These are phyloP conservation scores for Aureobasidium subglaciale DNA, from an alignment of 2,329 filamentous ascomycete species.

Conservation along the genomic window DNA sequence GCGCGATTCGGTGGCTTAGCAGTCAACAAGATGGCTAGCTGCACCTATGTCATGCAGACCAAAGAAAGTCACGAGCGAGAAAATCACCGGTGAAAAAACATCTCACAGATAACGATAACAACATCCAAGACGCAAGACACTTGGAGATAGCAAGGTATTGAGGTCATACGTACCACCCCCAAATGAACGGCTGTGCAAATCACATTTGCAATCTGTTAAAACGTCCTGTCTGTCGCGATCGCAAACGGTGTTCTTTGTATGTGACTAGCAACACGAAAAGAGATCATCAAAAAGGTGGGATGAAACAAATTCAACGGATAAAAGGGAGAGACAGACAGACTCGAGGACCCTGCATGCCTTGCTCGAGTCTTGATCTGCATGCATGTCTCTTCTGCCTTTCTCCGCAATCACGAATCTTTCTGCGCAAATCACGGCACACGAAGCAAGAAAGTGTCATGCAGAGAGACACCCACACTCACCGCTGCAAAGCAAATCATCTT, in stretches of 20 bases:
- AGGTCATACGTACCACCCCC: constrained; percentile 4
- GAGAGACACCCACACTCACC: not conserved
- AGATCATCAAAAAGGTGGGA: not conserved
- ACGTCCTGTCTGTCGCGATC: too few relatives aligned
- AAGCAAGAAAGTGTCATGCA: not conserved
- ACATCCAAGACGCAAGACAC: too few relatives aligned
- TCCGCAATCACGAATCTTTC: too few relatives aligned
- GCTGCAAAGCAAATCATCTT: constrained; percentile 8
- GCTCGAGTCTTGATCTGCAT: not conserved
- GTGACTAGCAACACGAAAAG: too few relatives aligned
- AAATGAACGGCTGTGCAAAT: not conserved
- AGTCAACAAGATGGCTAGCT: not conserved
- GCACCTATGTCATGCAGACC: not conserved
- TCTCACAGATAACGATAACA: too few relatives aligned
- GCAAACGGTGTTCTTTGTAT: too few relatives aligned
- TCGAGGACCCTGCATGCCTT: not conserved
- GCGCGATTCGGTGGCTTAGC: not conserved
- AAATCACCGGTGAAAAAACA: not conserved
- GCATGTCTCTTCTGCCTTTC: not conserved
- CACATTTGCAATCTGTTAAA: too few relatives aligned
- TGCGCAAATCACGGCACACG: too few relatives aligned
- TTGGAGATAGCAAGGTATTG: too few relatives aligned
- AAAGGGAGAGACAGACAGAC: not conserved
- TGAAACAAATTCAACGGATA: not conserved
- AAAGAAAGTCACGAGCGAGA: not conserved